Evolutionary conservation across 2,329 filamentous ascomycete species (phyloP).

Genomic region (Moelleriella libera): DNA sequence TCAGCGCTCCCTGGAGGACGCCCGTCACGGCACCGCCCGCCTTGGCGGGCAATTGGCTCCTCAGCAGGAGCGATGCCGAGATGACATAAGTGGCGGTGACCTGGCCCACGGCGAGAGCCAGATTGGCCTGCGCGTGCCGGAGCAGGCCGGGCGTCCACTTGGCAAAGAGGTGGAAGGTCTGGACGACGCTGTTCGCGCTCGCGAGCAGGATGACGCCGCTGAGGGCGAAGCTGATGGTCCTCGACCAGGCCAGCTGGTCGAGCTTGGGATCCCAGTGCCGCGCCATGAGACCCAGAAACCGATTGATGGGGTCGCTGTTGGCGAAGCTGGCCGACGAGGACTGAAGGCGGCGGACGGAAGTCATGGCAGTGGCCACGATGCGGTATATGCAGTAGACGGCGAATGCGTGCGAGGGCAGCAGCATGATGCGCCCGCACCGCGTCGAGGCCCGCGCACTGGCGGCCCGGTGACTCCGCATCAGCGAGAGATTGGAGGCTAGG

Average conservation of each 20-base stretch:
- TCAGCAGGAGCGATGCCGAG: slow-evolving; percentile 58
- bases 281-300: slow-evolving; percentile 64
- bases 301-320: slow-evolving; percentile 69
- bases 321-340: slow-evolving; percentile 37
- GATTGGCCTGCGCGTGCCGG: slow-evolving; percentile 60
- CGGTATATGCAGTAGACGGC: slow-evolving; percentile 76
- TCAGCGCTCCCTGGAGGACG: slow-evolving; percentile 62
- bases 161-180: slow-evolving; percentile 71
- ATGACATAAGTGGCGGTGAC: slow-evolving; percentile 79
- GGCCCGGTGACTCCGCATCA: slow-evolving; percentile 48
- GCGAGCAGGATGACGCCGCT: slow-evolving; percentile 72
- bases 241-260: slow-evolving; percentile 70
- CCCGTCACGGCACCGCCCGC: slow-evolving; percentile 66
- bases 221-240: slow-evolving; percentile 72
- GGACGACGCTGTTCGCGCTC: slow-evolving; percentile 70
- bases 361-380: slow-evolving; percentile 56
- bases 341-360: slow-evolving; percentile 44
- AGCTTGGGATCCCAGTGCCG: slow-evolving; percentile 74
- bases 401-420: slow-evolving; percentile 53
- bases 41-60: slow-evolving; percentile 65
- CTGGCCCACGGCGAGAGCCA: slow-evolving; percentile 68
- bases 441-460: slow-evolving; percentile 56
- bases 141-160: slow-evolving; percentile 60
- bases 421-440: slow-evolving; percentile 46
- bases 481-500: slow-evolving; percentile 48